Base-by-base conservation (phyloP, 768 basidiomycete genomes). In the Amanita fuliginea region DNA sequence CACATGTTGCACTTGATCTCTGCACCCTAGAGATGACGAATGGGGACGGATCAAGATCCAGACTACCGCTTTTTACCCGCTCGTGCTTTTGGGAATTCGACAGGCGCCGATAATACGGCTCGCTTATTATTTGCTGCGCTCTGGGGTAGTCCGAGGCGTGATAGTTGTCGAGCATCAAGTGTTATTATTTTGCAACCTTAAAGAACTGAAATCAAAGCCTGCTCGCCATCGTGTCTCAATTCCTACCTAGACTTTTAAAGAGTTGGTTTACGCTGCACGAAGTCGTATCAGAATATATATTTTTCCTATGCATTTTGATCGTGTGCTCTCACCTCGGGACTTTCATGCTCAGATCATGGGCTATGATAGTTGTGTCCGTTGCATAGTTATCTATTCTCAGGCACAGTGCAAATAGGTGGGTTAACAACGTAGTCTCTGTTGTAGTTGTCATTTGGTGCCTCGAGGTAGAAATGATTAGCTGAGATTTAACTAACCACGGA, bases 341-440 rank as follows among this genome's bases (percentile, higher is more conserved):
- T 3, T 75, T 60, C 71, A 90, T 76, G 54, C 73, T 78, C 6
- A 97, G 64, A 64, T 96, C 94, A 6, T 73, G 67, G 2, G 91
- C 86, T 30, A 96, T 66, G 24, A 74, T 59, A 1, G 73, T 67
- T 0, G 81, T 73, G 54, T 96, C 83, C 0, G 82, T 76, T 0
- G 80, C 78, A 57, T 78, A 95, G 47, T 80, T 77, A 54, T 96
- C 92, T 6, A 92, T 61, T 43, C 76, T 79, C 24, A 96, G 75
- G 58, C 83, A 88, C 0, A 95, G 68, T 1, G 86, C 83, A 53
- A 95, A 84, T 60, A 93, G 74, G 57, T 90, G 78, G 1, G 86
- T 78, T 50, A 92, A 65, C 2, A 95, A 69, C 56, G 75, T 78
- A 2, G 83, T 82, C 60, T 86, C 77, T 30, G 75, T 84, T 48